Conservation (phyloP, 1,284 basidiomycete genomes). For the Sporisorium sorghi region DNA sequence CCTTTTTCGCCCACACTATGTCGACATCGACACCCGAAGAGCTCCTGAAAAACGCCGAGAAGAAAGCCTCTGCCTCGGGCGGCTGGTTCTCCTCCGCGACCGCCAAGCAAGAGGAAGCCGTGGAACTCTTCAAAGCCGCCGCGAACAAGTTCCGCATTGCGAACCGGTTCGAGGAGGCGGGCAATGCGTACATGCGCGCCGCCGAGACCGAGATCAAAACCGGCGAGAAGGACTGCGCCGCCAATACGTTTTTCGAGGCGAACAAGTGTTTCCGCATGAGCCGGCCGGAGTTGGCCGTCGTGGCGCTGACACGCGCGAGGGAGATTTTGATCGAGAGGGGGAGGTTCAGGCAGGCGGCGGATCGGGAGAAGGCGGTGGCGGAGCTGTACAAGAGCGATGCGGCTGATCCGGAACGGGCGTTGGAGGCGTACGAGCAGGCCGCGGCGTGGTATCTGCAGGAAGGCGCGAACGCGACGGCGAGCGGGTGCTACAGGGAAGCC, state of each 20-base stretch:
- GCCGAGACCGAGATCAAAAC: conserved; percentile 66
- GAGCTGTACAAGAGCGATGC: conserved; percentile 85
- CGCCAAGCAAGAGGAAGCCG: conserved; percentile 78
- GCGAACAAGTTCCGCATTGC: conserved; percentile 96
- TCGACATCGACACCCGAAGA: conserved; percentile 66
- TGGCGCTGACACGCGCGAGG: conserved; percentile 87
- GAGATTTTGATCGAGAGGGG: conserved; percentile 84
- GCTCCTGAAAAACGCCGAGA: conserved; percentile 86
- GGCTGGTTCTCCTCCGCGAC: conserved; percentile 72
- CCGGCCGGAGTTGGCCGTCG: conserved; percentile 77
- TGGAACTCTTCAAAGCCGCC: conserved; percentile 91
- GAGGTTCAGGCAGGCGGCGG: conserved; percentile 95
- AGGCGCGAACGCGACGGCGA: conserved; percentile 94
- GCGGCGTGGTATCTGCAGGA: conserved; percentile 98
- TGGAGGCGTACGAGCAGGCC: conserved; percentile 90
- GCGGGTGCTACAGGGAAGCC: conserved; percentile 93
- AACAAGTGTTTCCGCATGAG: conserved; percentile 67
- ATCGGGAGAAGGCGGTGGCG: conserved; percentile 88
- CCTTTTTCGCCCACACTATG: conserved; percentile 38
- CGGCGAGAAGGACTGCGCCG: conserved; percentile 66
- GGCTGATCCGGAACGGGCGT: conserved; percentile 80
- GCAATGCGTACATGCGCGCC: conserved; percentile 73
- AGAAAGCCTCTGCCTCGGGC: conserved; percentile 83
- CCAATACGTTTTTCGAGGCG: conserved; percentile 68
- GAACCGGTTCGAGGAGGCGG: conserved; percentile 88